Evolutionary conservation across 805 yeast species (phyloP), one percentile per base, ranked within the genome.

Genomic region (Metschnikowia matae): DNA sequence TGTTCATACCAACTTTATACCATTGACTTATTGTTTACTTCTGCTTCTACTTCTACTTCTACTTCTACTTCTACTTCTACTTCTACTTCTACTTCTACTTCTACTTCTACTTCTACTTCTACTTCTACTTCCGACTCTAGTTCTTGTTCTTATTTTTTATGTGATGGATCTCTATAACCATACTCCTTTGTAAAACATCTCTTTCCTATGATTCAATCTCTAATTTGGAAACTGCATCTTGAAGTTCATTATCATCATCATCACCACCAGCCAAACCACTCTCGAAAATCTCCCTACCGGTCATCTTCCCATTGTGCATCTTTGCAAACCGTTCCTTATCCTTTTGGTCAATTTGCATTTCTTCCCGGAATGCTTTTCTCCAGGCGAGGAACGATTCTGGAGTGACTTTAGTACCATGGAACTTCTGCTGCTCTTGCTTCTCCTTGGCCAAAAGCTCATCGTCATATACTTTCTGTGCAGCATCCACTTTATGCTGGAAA

Each of bases 211-310:
- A 35, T 45, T 49, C 49, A 11, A 58, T 54, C n/a, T 51, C 59
- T 40, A 59, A 46, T 39, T 53, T 52, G 23, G 51, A 53, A n/a
- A 58, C 56, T 8, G 50, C 54, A 10, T 62, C 68, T 2, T 49
- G 52, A 20, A 62, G 51, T 15, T 57, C 60, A 31, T 65, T 69
- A 10, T 66, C 75, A 40, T 81, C 91, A 21, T 72, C 83, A 34
- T 80, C 84, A 47, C 84, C 85, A 39, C 84, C 85, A 39, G 87
- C 96, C 58, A 94, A 78, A 41, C 98, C 98, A 61, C 78, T 78
- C 63, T 90, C 98, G 63, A 92, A 92, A 53, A 94, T 87, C 68
- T 89, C 92, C 59, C 82, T 79, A 21, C 99, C 99, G 0, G 96
- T 84, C 62, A 90, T 68, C 67, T 84, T 87, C 6, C 94, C 95